Evolutionary conservation across 805 yeast genomes (phyloP).

Genomic region (Metschnikowia dekortorum): DNA sequence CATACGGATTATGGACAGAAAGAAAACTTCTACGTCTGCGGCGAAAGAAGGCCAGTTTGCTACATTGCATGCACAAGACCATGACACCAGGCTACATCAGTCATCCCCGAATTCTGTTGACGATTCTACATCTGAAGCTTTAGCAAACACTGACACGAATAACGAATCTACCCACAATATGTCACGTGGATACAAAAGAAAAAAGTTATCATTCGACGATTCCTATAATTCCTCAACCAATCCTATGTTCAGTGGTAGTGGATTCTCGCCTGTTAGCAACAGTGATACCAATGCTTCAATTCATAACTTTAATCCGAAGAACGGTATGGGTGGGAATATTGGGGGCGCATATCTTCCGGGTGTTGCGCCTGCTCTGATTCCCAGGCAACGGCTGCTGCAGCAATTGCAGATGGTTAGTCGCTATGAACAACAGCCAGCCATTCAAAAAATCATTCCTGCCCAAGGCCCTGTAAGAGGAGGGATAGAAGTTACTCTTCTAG

Average conservation of each 20-base stretch:
- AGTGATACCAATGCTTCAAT: constrained; percentile 38
- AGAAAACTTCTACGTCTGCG: constrained; percentile 48
- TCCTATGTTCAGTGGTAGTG: constrained; percentile 39
- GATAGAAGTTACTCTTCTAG: constrained; percentile 86
- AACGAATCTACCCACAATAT: constrained; percentile 17
- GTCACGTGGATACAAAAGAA: constrained; percentile 42
- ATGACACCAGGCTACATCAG: background rate
- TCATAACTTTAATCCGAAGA: constrained; percentile 14
- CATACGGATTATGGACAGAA: constrained; percentile 92
- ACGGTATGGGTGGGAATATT: background rate
- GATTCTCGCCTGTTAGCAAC: constrained; percentile 43
- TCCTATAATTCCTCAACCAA: constrained; percentile 32
- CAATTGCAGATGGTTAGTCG: constrained; percentile 12
- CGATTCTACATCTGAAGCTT: constrained; percentile 54
- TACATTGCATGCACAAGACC: constrained; percentile 33
- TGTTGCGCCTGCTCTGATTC: constrained; percentile 7
- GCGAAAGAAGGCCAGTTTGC: constrained; percentile 12
- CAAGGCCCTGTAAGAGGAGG: constrained; percentile 97
- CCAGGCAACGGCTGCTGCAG: constrained; percentile 16
- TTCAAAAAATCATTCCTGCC: constrained; percentile 88
- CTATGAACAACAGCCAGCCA: constrained; percentile 22
- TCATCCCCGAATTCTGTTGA: constrained; percentile 57
- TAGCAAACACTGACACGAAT: constrained; percentile 34
- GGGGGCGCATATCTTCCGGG: constrained; percentile 1
- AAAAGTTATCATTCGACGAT: constrained; percentile 46